Conservation (phyloP, 1,284 basidiomycete genomes). For the Butyriboletus appendiculatus region DNA sequence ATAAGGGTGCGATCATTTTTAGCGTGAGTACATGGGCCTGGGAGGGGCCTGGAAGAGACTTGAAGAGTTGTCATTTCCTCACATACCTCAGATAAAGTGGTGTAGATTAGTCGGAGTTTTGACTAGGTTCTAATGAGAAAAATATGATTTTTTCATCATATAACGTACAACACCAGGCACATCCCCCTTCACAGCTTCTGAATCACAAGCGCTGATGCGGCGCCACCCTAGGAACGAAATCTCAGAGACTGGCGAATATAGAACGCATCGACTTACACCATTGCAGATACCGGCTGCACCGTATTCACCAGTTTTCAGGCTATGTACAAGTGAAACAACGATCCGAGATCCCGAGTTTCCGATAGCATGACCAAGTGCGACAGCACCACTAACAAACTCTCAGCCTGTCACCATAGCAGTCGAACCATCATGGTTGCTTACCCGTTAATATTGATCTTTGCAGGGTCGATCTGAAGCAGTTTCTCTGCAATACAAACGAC, state of each 20-base stretch:
- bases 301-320: conserved; percentile 93
- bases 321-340: conserved; percentile 91
- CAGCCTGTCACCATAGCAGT: conserved; percentile 15
- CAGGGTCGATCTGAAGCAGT: conserved; percentile 79
- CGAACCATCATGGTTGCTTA: conserved; percentile 37
- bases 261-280: conserved; percentile 61
- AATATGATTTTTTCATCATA: conserved; percentile 19
- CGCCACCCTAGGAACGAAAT: conserved; percentile 69
- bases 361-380: conserved; percentile 93
- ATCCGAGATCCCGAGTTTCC: conserved; percentile 96
- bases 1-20: conserved; percentile 21
- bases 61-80: conserved; percentile 9
- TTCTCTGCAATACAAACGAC: conserved; percentile 93
- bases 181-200: conserved; percentile 69
- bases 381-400: conserved; percentile 68
- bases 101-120: conserved; percentile 1
- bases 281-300: conserved; percentile 99
- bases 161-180: conserved; percentile 22
- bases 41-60: neutral
- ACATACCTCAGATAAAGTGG: conserved; percentile 12
- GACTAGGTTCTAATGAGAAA: conserved; percentile 9
- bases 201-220: conserved; percentile 87
- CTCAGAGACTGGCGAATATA: conserved; percentile 14
- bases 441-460: conserved; percentile 94
- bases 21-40: conserved; percentile 7